Evolutionary conservation across 805 yeast genomes (phyloP).

Genomic region (Teunomyces stri): DNA sequence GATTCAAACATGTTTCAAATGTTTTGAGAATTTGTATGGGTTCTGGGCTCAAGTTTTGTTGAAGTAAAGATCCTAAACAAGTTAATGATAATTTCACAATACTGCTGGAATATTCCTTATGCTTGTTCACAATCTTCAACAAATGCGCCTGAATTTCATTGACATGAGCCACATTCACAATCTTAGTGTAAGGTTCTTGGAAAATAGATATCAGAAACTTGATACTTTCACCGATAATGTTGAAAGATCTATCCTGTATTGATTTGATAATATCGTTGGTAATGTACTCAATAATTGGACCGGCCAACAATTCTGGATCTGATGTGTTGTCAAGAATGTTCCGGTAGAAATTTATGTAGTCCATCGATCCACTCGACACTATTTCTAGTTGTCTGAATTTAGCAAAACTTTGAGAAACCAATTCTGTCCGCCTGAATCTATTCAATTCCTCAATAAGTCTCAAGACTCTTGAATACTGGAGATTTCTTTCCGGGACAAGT

Average conservation of each 20-base stretch:
- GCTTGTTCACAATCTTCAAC: constrained; percentile 15
- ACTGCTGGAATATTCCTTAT: constrained; percentile 28
- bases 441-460: constrained; percentile 28
- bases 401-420: constrained; percentile 16
- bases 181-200: constrained; percentile 6
- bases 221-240: constrained; percentile 28
- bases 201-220: constrained; percentile 19
- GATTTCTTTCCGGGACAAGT: constrained; percentile 17
- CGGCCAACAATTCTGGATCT: constrained; percentile 14
- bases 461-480: constrained; percentile 22
- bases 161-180: constrained; percentile 3
- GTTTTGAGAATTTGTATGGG: constrained; percentile 11
- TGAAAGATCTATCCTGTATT: constrained; percentile 24
- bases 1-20: constrained; percentile 21
- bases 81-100: constrained; percentile 25
- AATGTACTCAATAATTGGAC: constrained; percentile 18
- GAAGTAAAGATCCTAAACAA: constrained; percentile 22
- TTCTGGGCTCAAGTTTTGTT: constrained; percentile 8
- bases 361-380: constrained; percentile 22
- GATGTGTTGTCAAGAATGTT: constrained; percentile 19
- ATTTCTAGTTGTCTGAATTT: constrained; percentile 18
- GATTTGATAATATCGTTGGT: constrained; percentile 21
- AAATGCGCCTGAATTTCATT: constrained; percentile 3
- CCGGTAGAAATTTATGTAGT: constrained; percentile 26
- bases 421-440: constrained; percentile 13